Percentiles rank a stretch among this genome's conserved stretches.
These are phyloP conservation scores for Rhizopogon rudus DNA, from an alignment of 768 basidiomycete species.

Conservation along the genomic window DNA sequence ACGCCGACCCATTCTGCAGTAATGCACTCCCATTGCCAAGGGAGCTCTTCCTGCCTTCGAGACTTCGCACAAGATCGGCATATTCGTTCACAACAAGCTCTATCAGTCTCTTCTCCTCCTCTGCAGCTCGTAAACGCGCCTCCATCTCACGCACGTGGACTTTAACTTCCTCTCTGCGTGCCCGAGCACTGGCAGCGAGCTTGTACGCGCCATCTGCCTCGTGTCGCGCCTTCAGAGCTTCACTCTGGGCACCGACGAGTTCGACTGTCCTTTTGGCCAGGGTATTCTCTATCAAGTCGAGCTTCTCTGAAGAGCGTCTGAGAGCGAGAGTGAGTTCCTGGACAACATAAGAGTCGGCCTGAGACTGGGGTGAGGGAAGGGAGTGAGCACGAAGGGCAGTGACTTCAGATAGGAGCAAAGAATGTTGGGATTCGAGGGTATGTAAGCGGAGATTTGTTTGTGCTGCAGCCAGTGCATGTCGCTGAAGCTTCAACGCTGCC, in stretches of 20 bases:
- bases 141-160: conserved; percentile 46
- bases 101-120: conserved; percentile 55
- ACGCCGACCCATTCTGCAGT: conserved; percentile 9
- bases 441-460: conserved; percentile 42
- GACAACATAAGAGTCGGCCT: conserved; percentile 16
- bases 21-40: conserved; percentile 5
- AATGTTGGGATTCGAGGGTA: conserved; percentile 56
- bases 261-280: conserved; percentile 45
- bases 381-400: conserved; percentile 49
- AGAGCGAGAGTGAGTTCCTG: conserved; percentile 64
- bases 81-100: conserved; percentile 70
- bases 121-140: conserved; percentile 38
- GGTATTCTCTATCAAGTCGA: conserved; percentile 53
- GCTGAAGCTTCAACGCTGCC: conserved; percentile 63
- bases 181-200: conserved; percentile 47
- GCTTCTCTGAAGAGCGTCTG: conserved; percentile 63
- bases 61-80: conserved; percentile 63
- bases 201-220: conserved; percentile 50
- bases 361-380: conserved; percentile 35
- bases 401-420: conserved; percentile 50
- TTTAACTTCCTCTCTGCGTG: conserved; percentile 49
- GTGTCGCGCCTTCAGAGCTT: conserved; percentile 37
- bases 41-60: conserved; percentile 45
- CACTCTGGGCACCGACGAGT: conserved; percentile 37
- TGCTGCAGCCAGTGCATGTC: conserved; percentile 38